Conservation (phyloP, 202 grass and related monocot species). For the Zoysia matrella region DNA sequence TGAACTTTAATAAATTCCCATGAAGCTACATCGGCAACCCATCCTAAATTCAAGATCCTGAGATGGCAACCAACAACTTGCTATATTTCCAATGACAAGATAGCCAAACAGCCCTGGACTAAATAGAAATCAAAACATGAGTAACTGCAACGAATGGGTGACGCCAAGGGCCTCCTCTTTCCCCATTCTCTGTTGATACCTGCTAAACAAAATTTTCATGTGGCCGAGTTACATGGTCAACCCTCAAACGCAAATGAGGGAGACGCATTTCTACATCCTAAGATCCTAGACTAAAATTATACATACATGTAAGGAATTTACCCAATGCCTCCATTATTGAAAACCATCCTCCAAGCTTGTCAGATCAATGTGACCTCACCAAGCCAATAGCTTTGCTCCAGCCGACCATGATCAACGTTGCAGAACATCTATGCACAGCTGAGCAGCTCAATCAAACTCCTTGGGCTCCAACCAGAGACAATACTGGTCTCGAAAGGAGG, state of each 20-base stretch:
- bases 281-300: slow-evolving; percentile 62
- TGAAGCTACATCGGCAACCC: neutral
- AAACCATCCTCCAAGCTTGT: slow-evolving; percentile 32
- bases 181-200: slow-evolving; percentile 48
- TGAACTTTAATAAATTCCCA: neutral
- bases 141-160: slow-evolving; percentile 24
- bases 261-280: slow-evolving; percentile 61
- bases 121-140: slow-evolving; percentile 18
- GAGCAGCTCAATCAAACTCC: slow-evolving; percentile 14
- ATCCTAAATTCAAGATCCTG: neutral
- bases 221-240: slow-evolving; percentile 59
- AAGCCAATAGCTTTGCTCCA: slow-evolving; percentile 35
- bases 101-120: slow-evolving; percentile 14
- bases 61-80: slow-evolving; percentile 7
- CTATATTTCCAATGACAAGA: slow-evolving; percentile 1
- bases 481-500: slow-evolving; percentile 27
- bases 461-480: slow-evolving; percentile 41
- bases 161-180: slow-evolving; percentile 36
- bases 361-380: slow-evolving; percentile 40
- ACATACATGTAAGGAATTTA: slow-evolving; percentile 70
- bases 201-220: slow-evolving; percentile 71
- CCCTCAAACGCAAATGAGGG: slow-evolving; percentile 44
- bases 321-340: slow-evolving; percentile 57
- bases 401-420: slow-evolving; percentile 39
- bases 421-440: slow-evolving; percentile 4